phyloP scores from a whole-genome alignment of 306 rosid genomes.

The Cucurbita pepo region DNA sequence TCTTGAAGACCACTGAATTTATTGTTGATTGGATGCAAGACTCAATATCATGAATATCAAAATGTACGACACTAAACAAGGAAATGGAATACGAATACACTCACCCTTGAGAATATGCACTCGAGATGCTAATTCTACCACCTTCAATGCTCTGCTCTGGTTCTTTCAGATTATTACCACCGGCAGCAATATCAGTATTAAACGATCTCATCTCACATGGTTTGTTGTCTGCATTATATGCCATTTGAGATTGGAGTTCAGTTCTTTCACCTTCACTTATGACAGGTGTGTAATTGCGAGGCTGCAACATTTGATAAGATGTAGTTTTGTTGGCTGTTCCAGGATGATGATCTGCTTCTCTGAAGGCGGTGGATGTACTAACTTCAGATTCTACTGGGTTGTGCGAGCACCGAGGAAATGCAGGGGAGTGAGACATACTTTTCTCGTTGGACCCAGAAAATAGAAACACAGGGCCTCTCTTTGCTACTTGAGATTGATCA shows the following conservation, averaged over 20 bases:
- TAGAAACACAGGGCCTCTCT: conserved; percentile 34
- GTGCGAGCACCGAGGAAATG: conserved; percentile 27
- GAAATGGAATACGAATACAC: conserved; percentile 7
- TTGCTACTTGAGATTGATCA: conserved; percentile 36
- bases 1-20: not conserved
- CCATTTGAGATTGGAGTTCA: conserved; percentile 29
- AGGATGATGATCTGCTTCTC: conserved; percentile 33
- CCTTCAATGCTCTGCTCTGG: conserved; percentile 68
- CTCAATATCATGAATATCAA: not conserved
- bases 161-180: conserved; percentile 56
- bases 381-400: conserved; percentile 40
- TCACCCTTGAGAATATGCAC: conserved; percentile 85
- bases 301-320: conserved; percentile 32
- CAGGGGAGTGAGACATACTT: conserved; percentile 21
- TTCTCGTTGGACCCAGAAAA: conserved; percentile 54
- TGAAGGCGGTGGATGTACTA: conserved; percentile 36
- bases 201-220: conserved; percentile 23
- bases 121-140: conserved; percentile 86
- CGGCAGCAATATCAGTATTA: conserved; percentile 18
- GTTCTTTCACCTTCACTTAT: conserved; percentile 27
- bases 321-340: conserved; percentile 34
- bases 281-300: conserved; percentile 34
- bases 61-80: not conserved
- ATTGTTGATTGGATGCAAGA: not conserved
- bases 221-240: conserved; percentile 36